phyloP scores from a whole-genome alignment of 352 stramenopile species.

The Phytophthora rubi region DNA sequence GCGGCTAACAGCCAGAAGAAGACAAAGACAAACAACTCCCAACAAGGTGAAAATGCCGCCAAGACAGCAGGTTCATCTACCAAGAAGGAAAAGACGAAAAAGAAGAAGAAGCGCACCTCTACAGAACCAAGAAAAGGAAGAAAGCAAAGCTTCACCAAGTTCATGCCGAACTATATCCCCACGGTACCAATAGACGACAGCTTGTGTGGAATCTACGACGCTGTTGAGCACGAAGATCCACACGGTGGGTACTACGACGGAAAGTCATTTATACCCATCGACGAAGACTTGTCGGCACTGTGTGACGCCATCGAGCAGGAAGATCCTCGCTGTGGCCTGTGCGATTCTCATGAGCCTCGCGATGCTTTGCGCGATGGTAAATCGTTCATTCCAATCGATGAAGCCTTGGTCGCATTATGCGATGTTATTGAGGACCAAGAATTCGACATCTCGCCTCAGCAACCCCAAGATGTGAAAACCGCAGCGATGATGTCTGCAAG shows the following conservation, averaged over 20 bases:
- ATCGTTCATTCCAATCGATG: too few relatives aligned
- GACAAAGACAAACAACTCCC: neutral
- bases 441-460: neutral
- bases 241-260: neutral
- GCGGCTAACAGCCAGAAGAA: neutral
- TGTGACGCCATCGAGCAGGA: too few relatives aligned
- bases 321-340: too few relatives aligned
- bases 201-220: neutral
- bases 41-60: neutral
- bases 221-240: constrained; percentile 5
- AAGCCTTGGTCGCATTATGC: neutral
- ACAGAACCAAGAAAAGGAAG: constrained; percentile 4
- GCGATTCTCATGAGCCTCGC: too few relatives aligned
- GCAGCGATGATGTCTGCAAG: neutral
- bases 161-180: neutral
- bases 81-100: neutral
- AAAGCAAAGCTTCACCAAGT: constrained; percentile 3
- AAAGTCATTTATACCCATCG: neutral
- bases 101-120: neutral
- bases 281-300: neutral
- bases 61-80: neutral
- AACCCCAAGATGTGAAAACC: neutral
- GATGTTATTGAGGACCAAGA: neutral
- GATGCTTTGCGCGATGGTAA: too few relatives aligned
- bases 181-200: constrained; percentile 2